A percentile compares a stretch with the other conserved stretches of the same genome.
Conservation (phyloP, 495 filamentous ascomycete genomes). For the Penicillium coprophilum region DNA sequence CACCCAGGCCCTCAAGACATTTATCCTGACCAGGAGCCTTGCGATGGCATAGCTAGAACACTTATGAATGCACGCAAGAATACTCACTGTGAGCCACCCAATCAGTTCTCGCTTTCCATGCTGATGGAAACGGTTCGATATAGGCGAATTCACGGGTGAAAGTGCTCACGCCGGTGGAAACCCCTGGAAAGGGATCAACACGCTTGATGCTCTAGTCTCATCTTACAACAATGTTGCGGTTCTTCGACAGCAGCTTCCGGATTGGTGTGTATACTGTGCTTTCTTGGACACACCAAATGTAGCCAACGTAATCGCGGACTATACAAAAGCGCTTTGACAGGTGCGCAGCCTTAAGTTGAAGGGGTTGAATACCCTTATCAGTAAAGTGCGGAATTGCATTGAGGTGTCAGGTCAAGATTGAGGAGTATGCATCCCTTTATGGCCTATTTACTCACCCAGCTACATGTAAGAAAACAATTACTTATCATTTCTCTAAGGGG, state of each 20-base stretch:
- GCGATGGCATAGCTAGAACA: constrained; percentile 34
- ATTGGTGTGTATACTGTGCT: constrained; percentile 57
- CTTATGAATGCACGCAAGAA: constrained; percentile 43
- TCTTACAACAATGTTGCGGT: constrained; percentile 63
- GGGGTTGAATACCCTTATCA: constrained; percentile 47
- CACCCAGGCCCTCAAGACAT: constrained; percentile 32
- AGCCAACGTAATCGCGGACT: constrained; percentile 62
- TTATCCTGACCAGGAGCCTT: constrained; percentile 27
- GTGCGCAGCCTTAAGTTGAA: constrained; percentile 49
- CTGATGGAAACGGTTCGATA: not conserved
- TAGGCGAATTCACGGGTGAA: constrained; percentile 32
- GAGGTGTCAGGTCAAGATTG: constrained; percentile 51
- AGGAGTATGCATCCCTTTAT: constrained; percentile 28
- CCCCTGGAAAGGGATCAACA: constrained; percentile 48
- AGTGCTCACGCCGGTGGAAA: constrained; percentile 59
- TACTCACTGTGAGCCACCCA: constrained; percentile 22
- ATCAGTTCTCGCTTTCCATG: not conserved
- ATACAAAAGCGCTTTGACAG: constrained; percentile 54
- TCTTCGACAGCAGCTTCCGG: constrained; percentile 63
- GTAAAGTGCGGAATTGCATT: constrained; percentile 57
- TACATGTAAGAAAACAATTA: not conserved
- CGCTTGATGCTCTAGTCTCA: constrained; percentile 30
- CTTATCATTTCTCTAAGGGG: constrained; percentile 19
- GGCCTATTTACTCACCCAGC: not conserved
- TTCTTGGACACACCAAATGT: constrained; percentile 60